Evolutionary conservation across 78 protist species (phyloP).

Genomic region (Dictyostelium firmibasis): DNA sequence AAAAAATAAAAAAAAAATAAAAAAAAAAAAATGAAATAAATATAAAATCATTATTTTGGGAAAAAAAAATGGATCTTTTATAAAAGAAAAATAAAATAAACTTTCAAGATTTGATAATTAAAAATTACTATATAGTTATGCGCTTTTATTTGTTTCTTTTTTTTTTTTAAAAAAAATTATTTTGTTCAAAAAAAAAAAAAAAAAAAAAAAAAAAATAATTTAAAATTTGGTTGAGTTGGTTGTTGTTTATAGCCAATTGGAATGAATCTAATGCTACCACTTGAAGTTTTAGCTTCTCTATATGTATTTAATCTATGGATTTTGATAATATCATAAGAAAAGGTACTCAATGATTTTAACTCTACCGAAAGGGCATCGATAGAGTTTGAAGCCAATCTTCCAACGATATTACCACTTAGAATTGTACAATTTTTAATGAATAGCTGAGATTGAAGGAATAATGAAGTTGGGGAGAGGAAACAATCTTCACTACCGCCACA

Average conservation of each 20-base stretch:
- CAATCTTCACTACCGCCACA: neutral
- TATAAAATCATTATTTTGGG: too few species aligned
- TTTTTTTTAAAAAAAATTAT: neutral
- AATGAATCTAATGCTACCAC: neutral
- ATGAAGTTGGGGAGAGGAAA: constrained; percentile 9
- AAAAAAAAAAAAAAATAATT: neutral
- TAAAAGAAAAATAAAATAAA: too few species aligned
- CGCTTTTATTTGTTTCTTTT: too few species aligned
- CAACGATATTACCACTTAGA: constrained; percentile 31
- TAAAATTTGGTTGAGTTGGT: neutral
- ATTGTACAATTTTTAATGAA: constrained; percentile 61
- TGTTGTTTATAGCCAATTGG: neutral
- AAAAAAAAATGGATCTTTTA: too few species aligned
- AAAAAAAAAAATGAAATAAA: neutral
- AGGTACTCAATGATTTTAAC: constrained; percentile 19
- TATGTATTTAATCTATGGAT: constrained; percentile 16
- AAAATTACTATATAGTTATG: too few species aligned
- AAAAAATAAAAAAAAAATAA: neutral
- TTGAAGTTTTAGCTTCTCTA: neutral
- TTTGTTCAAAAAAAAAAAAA: neutral
- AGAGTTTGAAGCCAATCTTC: constrained; percentile 6
- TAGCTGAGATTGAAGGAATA: constrained; percentile 38
- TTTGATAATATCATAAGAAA: neutral
- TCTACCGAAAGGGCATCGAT: constrained; percentile 32
- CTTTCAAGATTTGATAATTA: too few species aligned